Base-by-base conservation (phyloP, 441 rosid genomes). In the Omphalea diandra region DNA sequence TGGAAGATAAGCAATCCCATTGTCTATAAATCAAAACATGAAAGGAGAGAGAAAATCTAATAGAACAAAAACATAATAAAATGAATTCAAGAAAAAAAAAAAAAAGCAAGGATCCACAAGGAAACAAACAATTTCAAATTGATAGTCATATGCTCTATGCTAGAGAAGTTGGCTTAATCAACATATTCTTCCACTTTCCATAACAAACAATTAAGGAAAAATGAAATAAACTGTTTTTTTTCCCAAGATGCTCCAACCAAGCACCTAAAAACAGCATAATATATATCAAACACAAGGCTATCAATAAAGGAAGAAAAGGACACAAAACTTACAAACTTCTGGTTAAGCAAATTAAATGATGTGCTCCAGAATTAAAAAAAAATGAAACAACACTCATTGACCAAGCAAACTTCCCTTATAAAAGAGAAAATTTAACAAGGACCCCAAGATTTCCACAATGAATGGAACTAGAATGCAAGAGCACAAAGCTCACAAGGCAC, bases 41-140 rank as follows among this genome's bases (percentile, higher is more conserved):
- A 57, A 58, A n/a, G n/a, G n/a, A n/a, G n/a, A n/a, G 47, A 69
- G 50, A 59, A 15, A 27, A 60, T 24, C n/a, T 12, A 12, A 22
- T 60, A 46, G 17, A 33, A n/a, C n/a, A n/a, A n/a, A n/a, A n/a
- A 20, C 7, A 17, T 18, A 36, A 26, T 10, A 1, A 22, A 27
- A 56, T 43, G 49, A 64, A 68, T 14, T 5, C 1, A 44, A 56
- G 27, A 20, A 31, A 10, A 24, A 15, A n/a, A n/a, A n/a, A 40
- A 52, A 8, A 12, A 50, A 63, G 24, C 14, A 49, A 38, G 53
- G 20, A 44, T 49, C 18, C 18, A 24, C 2, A 35, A 17, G 36
- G 50, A 71, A 70, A 53, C 43, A 62, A 44, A 24, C 18, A 60
- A 27, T 27, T n/a, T 54, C 50, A 40, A 17, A 61, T 12, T 53